Evolutionary conservation across 768 basidiomycete genomes (phyloP), one percentile per base, ranked within the genome.

Genomic region (Russula emetica): DNA sequence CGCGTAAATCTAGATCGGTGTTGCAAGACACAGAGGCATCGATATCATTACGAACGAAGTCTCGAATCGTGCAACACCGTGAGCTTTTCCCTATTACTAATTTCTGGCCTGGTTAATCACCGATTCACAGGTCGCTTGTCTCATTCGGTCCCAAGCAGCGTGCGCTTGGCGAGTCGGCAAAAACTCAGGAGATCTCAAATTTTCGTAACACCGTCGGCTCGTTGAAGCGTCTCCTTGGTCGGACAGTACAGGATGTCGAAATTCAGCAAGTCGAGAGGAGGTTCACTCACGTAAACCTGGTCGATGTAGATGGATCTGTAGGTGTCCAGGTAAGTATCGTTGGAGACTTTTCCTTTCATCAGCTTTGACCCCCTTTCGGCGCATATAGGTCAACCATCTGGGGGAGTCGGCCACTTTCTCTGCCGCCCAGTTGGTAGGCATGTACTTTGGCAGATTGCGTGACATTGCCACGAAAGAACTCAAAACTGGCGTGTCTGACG

Each of bases 1-100:
- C 61, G 68, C 66, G 66, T 56, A 40, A 54, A 53, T 74, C 10
- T 68, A 92, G 92, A 94, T 98, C 74, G 94, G 94, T 79, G 94
- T 96, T 68, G 94, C 94, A 22, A 84, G 94, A 77, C 88, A 92
- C 78, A 84, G 92, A 72, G 96, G 96, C 70, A 96, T 99, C 79
- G 96, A 99, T 82, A 94, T 99, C 76, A 96, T 99, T 79, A 81
- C 86, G 65, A 99, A 99, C 76, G 96, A 99, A 75, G 94, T 95
- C 65, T 98, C 95, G 18, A 98, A 98, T 81, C 90, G 97, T 60
- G 84, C 88, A 18, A 98, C 95, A 28, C 96, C 96, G 94, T 98
- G 66, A 72, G 93, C 83, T 9, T 47, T 51, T 47, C 51, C 18
- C 3, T 38, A n/a, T 16, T 54, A 3, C 34, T n/a, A 34, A 10